Conservation (phyloP, 208 protist genomes). For the Leishmania tropica region DNA sequence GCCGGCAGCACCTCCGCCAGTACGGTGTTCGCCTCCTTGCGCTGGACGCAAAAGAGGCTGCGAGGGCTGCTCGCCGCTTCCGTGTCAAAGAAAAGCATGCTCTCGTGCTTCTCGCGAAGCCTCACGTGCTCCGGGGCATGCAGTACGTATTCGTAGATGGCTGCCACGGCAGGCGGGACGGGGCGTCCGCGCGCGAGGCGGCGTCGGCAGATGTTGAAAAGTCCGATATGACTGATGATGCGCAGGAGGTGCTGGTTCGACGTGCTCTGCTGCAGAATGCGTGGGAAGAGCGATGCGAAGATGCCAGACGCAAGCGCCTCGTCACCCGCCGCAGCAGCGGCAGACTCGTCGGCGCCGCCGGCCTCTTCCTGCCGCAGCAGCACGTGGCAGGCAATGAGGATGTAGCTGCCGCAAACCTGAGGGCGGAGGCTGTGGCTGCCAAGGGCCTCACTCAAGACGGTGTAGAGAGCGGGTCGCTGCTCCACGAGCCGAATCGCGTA, state of each 20-base stretch:
- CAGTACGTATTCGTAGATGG: constrained; percentile 76
- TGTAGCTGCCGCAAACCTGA: constrained; percentile 84
- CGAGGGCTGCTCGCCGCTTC: constrained; percentile 53
- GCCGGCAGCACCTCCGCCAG: constrained; percentile 81
- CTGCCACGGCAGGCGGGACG: constrained; percentile 19
- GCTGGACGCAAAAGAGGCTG: constrained; percentile 75
- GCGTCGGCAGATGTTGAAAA: constrained; percentile 58
- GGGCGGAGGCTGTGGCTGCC: constrained; percentile 64
- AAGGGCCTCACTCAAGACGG: constrained; percentile 52
- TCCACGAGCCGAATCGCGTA: constrained; percentile 73
- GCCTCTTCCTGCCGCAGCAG: constrained; percentile 51
- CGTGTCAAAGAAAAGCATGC: constrained; percentile 76
- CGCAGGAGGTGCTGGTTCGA: constrained; percentile 92
- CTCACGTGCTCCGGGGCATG: constrained; percentile 74
- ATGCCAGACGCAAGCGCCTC: constrained; percentile 28
- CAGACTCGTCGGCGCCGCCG: not conserved
- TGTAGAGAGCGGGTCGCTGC: constrained; percentile 57
- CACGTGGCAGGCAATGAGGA: constrained; percentile 72
- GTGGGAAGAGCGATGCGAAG: constrained; percentile 57
- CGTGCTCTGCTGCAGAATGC: constrained; percentile 82
- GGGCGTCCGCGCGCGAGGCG: constrained; percentile 32
- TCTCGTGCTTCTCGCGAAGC: constrained; percentile 74
- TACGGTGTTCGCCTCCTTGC: constrained; percentile 80
- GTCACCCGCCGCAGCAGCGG: not conserved
- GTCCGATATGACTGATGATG: constrained; percentile 85